Evolutionary conservation across 331 rosid genomes (phyloP), one percentile per base, ranked within the genome.

Genomic region (Spiraea crenata): DNA sequence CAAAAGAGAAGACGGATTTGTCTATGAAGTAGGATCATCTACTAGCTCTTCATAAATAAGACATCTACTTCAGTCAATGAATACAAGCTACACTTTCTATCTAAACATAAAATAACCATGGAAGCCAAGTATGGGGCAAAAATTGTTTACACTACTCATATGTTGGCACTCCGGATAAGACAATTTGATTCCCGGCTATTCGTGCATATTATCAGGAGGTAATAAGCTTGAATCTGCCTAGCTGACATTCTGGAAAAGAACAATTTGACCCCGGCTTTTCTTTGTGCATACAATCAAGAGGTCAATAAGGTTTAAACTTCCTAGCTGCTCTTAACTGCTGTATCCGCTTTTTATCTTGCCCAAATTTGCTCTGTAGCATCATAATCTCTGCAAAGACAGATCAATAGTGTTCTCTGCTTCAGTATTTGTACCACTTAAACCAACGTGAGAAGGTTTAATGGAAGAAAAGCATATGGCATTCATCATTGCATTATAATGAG

Each of bases 301-400:
- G 37, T 85, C 82, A 93, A 77, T 90, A 90, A 19, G 96, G 98
- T 47, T 88, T 85, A 71, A 92, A 92, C 78, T 90, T 88, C 85
- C 97, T 82, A 41, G 96, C 80, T 70, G 96, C 96, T 85, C 93
- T 78, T 48, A 90, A 57, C 76, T 83, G 90, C 66, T 85, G 98
- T 60, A 90, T 79, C 69, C 93, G 81, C 67, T 85, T 88, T 75
- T 82, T 88, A 76, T 88, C 98, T 74, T 85, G 83, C 81, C 85
- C 90, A 59, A 92, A 92, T 65, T 92, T 90, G 84, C 86, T 82
- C 76, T 90, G 97, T 54, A 90, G 77, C 82, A 68, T 74, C 91
- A 92, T 69, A 65, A 92, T 70, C 80, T 92, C 98, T 90, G 97
- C 83, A 78, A 80, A 48, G 37, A 80, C 72, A 6, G 11, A 3